These are phyloP conservation scores for Microascus cirrosus DNA, from an alignment of 2,329 filamentous ascomycete genomes.

Conservation along the genomic window DNA sequence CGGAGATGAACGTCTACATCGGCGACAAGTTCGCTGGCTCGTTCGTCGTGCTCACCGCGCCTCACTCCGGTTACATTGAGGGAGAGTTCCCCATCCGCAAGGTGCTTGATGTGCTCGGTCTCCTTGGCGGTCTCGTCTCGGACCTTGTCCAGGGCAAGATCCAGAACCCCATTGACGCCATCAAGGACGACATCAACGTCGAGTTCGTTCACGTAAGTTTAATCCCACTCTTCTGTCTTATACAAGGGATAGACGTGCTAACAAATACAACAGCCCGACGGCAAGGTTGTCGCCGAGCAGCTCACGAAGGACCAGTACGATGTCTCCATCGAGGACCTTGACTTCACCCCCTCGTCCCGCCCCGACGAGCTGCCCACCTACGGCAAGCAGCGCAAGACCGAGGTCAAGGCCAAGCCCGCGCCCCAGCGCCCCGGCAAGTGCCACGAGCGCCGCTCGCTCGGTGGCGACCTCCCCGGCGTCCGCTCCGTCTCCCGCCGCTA, in stretches of 20 bases:
- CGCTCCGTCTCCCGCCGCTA: not conserved
- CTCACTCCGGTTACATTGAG: slow-evolving; percentile 10
- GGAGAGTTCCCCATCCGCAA: not conserved
- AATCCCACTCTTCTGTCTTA: not conserved
- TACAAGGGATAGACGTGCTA: not conserved
- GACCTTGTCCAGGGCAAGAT: not conserved
- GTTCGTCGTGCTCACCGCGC: slow-evolving; percentile 22
- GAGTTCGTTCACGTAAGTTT: slow-evolving; percentile 2
- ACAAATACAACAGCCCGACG: slow-evolving; percentile 6
- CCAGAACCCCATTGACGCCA: not conserved
- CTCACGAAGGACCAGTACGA: slow-evolving; percentile 4
- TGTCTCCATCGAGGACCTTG: slow-evolving; percentile 6
- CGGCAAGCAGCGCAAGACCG: slow-evolving; percentile 2
- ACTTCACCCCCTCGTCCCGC: slow-evolving; percentile 3
- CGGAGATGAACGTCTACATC: slow-evolving; percentile 21
- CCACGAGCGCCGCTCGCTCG: not conserved
- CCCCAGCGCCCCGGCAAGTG: not conserved
- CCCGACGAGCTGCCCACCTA: slow-evolving; percentile 6
- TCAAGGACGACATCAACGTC: slow-evolving; percentile 2
- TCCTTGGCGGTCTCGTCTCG: not conserved
- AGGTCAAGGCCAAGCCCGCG: slow-evolving; percentile 3
- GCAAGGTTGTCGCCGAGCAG: slow-evolving; percentile 5
- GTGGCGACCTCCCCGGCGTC: not conserved
- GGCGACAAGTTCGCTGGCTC: slow-evolving; percentile 19
- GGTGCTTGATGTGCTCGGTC: not conserved